Conservation (phyloP, 768 basidiomycete genomes). For the Suillus weaverae region DNA sequence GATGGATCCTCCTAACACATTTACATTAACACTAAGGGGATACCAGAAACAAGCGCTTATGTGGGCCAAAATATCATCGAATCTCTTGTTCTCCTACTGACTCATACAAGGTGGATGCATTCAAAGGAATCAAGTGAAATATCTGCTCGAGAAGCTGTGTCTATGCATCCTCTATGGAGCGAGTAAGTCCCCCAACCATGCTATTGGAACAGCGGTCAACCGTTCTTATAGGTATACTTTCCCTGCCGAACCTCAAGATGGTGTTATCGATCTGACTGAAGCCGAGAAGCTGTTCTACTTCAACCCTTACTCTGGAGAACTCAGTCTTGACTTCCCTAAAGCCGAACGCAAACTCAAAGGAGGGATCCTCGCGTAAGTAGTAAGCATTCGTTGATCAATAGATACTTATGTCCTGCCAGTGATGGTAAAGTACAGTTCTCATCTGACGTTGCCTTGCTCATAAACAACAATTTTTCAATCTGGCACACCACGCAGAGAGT, state of each 20-base stretch:
- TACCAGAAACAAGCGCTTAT: constrained; percentile 94
- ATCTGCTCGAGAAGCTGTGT: constrained; percentile 65
- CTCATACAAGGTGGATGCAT: constrained; percentile 79
- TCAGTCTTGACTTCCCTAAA: constrained; percentile 82
- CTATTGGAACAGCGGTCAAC: not conserved
- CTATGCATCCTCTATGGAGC: constrained; percentile 94
- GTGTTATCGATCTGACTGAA: constrained; percentile 74
- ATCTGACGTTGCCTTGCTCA: constrained; percentile 1
- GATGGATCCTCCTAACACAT: constrained; percentile 80
- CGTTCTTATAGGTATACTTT: constrained; percentile 63
- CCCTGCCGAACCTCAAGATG: constrained; percentile 55
- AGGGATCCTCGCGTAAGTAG: constrained; percentile 84
- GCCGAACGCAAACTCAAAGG: constrained; percentile 76
- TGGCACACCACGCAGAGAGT: constrained; percentile 45
- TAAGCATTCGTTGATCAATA: not conserved
- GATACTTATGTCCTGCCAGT: constrained; percentile 23
- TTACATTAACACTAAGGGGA: constrained; percentile 70
- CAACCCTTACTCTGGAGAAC: constrained; percentile 89
- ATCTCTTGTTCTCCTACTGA: not conserved
- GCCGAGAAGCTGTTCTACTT: constrained; percentile 84
- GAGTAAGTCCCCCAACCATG: constrained; percentile 52
- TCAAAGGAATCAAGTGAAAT: constrained; percentile 76
- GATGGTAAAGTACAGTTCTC: constrained; percentile 31
- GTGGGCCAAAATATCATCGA: constrained; percentile 38
- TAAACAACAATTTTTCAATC: constrained; percentile 6